phyloP scores from a whole-genome alignment of 805 yeast genomes.

The Ogataea neopini region DNA sequence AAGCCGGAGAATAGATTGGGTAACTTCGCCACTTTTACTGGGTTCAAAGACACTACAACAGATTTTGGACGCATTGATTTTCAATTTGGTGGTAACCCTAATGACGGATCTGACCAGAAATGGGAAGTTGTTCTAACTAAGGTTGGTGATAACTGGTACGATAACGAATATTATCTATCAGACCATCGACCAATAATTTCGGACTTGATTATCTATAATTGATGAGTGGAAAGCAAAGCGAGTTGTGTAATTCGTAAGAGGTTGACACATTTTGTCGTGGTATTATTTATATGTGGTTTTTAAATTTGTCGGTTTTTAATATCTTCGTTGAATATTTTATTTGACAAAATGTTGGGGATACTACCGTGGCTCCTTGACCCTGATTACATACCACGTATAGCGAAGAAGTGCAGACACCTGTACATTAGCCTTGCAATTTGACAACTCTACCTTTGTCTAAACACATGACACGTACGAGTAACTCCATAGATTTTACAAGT shows the following conservation, averaged over 20 bases:
- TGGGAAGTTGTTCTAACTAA: constrained; percentile 31
- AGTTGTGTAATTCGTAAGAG: neutral
- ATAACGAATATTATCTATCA: constrained; percentile 38
- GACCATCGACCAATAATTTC: constrained; percentile 50
- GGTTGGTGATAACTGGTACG: constrained; percentile 40
- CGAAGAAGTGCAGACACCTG: too few relatives aligned
- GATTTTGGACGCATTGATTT: constrained; percentile 41
- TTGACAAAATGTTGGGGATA: too few relatives aligned
- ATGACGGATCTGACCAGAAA: constrained; percentile 17
- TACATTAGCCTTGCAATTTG: too few relatives aligned
- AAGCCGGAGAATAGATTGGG: constrained; percentile 34
- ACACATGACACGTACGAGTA: too few relatives aligned
- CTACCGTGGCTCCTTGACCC: too few relatives aligned
- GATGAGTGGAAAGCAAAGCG: neutral
- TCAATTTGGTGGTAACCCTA: constrained; percentile 33
- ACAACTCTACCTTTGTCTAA: too few relatives aligned
- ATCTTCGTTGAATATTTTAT: too few relatives aligned
- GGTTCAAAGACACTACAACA: constrained; percentile 32
- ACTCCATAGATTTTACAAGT: too few relatives aligned
- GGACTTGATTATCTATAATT: constrained; percentile 22
- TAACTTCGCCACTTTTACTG: constrained; percentile 41
- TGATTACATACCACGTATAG: too few relatives aligned
- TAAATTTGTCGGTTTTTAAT: too few relatives aligned
- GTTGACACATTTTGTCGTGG: too few relatives aligned
- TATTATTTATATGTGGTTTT: too few relatives aligned